Evolutionary conservation across 805 yeast species (phyloP), one percentile per base, ranked within the genome.

Genomic region (Nakazawaea wickerhamii): DNA sequence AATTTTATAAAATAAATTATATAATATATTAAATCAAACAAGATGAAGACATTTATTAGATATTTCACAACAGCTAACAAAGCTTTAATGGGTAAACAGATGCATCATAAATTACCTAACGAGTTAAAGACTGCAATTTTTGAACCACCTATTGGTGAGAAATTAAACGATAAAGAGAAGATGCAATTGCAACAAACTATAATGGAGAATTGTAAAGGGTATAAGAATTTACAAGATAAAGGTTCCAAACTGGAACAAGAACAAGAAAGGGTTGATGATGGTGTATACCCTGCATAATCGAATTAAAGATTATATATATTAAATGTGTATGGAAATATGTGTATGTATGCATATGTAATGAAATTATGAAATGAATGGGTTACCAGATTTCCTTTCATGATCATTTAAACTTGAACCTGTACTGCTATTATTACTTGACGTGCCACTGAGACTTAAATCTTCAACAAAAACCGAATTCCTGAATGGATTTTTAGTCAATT

Each of bases 181-280:
- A 4, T 14, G 10, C 11, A 42, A n/a, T 19, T 32, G 36, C 37
- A 32, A 21, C 18, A 31, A 3, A 17, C n/a, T 3, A 36, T 36
- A 5, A 11, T 20, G 30, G 22, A 37, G 7, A 42, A 42, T 26
- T 30, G 10, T 10, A 30, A 54, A 28, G 74, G 73, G 6, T 68
- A 68, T 53, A 44, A 59, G 28, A 49, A 57, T 48, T 59, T 70
- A 47, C 69, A 68, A 52, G 72, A 69, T 46, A 70, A 68, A 51
- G 75, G 74, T 11, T 31, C 60, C 41, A 65, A 68, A 49, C 57
- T 60, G 22, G 74, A 69, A 49, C 44, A 51, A 26, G 73, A 69
- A 53, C 74, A 70, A 51, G 58, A 63, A 50, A 61, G 75, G 41
- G 71, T 73, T 5, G 73, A 68, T 30, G 75, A 70, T 49, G 73